Evolutionary conservation across 768 basidiomycete species (phyloP), one percentile per base, ranked within the genome.

Genomic region (Pilatotrama ljubarskyi): DNA sequence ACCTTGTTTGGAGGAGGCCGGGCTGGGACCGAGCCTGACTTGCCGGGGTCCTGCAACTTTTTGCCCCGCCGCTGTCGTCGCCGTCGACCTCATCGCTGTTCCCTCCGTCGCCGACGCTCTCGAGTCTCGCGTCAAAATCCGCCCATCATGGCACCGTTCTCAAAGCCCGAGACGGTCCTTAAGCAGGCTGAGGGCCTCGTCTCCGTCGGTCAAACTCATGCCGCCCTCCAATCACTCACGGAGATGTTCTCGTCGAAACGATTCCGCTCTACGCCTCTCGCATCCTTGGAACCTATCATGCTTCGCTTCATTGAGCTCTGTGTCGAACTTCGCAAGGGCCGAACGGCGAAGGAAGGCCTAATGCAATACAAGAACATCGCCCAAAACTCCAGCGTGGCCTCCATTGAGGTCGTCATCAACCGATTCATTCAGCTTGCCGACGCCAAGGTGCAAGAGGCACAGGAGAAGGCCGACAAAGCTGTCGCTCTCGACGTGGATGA

Each of bases 301-400:
- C 77, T 93, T 65, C 90, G 93, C 59, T 98, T 96, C 77, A 86
- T 98, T 77, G 92, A 95, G 70, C 90, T 99, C 48, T 98, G 94
- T 72, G 94, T 98, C 61, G 89, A 93, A 62, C 88, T 97, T 83
- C 85, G 93, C 65, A 95, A 95, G 74, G 95, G 95, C 0, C 83
- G 93, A 25, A 88, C 91, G 25, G 95, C 95, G 22, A 95, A 96
- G 74, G 94, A 95, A 70, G 95, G 93, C 22, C 84, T 98, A 48
- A 93, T 96, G 87, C 90, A 93, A 71, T 97, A 93, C 84, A 98
- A 97, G 79, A 98, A 98, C 73, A 94, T 97, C 66, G 94, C 94
- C 0, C 96, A 99, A 70, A 94, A 95, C 67, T 86, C 88, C 20
- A 92, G 85, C 72, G 93, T 98, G 41, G 84, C 83, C 49, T 93